Conservation (phyloP, 2,329 filamentous ascomycete species). For the Phaeosphaeriaceae sp. region DNA sequence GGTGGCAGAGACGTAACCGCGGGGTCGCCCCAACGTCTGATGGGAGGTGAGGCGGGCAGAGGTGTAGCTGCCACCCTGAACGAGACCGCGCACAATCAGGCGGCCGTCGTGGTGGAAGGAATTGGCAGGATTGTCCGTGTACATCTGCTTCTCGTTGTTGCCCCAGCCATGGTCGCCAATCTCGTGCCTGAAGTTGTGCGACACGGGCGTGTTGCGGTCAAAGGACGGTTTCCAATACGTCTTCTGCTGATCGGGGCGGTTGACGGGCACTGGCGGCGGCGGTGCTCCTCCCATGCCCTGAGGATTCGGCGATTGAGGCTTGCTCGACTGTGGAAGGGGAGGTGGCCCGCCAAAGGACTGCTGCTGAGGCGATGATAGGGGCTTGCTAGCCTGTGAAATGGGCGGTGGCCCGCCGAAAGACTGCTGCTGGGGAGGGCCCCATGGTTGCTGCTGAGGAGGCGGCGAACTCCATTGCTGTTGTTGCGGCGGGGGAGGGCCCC, state of each 20-base stretch:
- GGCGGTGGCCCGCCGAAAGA: slow-evolving; percentile 27
- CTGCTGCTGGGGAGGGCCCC: slow-evolving; percentile 21
- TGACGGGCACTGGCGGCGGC: slow-evolving; percentile 32
- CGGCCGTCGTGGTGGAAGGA: slow-evolving; percentile 62
- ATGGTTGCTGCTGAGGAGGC: slow-evolving; percentile 22
- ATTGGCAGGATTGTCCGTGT: slow-evolving; percentile 59
- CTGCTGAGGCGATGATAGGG: slow-evolving; percentile 33
- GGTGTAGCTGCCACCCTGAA: slow-evolving; percentile 55
- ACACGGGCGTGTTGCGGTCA: slow-evolving; percentile 55
- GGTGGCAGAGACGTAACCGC: slow-evolving; percentile 61
- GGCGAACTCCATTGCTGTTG: slow-evolving; percentile 22
- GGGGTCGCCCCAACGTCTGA: slow-evolving; percentile 58
- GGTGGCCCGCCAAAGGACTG: slow-evolving; percentile 27
- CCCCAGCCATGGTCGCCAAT: slow-evolving; percentile 67
- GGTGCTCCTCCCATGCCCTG: slow-evolving; percentile 5
- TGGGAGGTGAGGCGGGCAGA: slow-evolving; percentile 63
- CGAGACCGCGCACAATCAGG: slow-evolving; percentile 62
- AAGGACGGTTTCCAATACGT: slow-evolving; percentile 64
- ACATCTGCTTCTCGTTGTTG: slow-evolving; percentile 67
- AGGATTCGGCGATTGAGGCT: slow-evolving; percentile 35
- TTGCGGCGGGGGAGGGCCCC: slow-evolving; percentile 23
- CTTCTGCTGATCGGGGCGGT: slow-evolving; percentile 37
- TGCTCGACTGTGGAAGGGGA: slow-evolving; percentile 40
- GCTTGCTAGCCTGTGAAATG: slow-evolving; percentile 40
- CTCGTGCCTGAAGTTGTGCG: slow-evolving; percentile 62